Evolutionary conservation across 495 filamentous ascomycete genomes (phyloP).

Genomic region (Penicillium argentinense): DNA sequence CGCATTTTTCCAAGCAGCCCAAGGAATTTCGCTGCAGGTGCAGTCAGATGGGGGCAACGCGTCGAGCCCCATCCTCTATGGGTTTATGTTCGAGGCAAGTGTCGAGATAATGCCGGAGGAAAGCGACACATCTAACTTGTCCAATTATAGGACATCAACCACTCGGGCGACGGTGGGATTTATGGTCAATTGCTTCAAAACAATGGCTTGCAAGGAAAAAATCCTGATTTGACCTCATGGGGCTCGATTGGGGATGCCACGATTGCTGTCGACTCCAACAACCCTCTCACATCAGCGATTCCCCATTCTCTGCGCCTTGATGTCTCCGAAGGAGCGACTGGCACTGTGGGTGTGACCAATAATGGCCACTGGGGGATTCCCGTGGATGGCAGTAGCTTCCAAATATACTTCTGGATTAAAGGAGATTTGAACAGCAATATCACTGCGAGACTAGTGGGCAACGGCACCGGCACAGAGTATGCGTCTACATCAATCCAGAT

Average conservation of each 20-base stretch:
- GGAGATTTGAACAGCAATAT: conserved; percentile 25
- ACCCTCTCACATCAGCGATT: conserved; percentile 57
- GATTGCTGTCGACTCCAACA: conserved; percentile 48
- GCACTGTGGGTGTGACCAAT: conserved; percentile 53
- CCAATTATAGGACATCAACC: conserved; percentile 55
- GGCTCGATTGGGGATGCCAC: conserved; percentile 45
- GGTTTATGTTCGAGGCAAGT: conserved; percentile 54
- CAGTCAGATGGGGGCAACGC: conserved; percentile 44
- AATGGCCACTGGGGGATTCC: conserved; percentile 62
- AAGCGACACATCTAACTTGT: background rate
- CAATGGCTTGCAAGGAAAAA: conserved; percentile 59
- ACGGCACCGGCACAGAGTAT: conserved; percentile 23
- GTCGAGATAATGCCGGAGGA: no score
- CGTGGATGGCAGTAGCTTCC: conserved; percentile 44
- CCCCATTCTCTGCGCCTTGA: conserved; percentile 56
- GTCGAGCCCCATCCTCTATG: conserved; percentile 51
- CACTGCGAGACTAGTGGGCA: conserved; percentile 24
- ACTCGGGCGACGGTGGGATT: conserved; percentile 70
- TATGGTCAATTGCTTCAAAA: conserved; percentile 70
- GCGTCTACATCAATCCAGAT: conserved; percentile 20
- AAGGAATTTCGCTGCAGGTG: conserved; percentile 30
- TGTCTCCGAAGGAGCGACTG: conserved; percentile 28
- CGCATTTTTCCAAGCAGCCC: conserved; percentile 4
- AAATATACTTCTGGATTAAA: conserved; percentile 55
- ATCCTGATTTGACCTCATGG: conserved; percentile 49